Evolutionary conservation across 2,329 filamentous ascomycete species (phyloP), one percentile per base, ranked within the genome.

Genomic region (Aspergillus amoenus): DNA sequence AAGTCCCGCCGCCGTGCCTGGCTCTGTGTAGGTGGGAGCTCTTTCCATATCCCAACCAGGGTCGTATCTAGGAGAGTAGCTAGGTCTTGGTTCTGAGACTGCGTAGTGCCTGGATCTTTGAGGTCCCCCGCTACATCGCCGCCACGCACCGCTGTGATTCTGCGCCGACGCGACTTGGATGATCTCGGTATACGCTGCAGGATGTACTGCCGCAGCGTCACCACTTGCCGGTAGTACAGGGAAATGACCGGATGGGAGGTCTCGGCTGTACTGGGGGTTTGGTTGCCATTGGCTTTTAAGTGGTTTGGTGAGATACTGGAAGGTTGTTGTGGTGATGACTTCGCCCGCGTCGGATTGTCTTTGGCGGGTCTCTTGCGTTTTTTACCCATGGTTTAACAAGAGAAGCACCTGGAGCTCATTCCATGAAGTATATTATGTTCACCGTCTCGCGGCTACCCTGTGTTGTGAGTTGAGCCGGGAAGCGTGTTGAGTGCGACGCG

Each of bases 171-270:
- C 52, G 73, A 72, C 59, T 77, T 88, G 5, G 90, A 93, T 11
- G 84, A 80, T n/a, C 72, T 63, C 0, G 90, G 88, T 11, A 95
- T 81, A 58, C 80, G 83, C 18, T 78, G 78, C 47, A 93, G 77
- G 40, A 93, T 77, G 75, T 91, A 90, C 57, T 88, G 80, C 65
- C 91, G 86, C 56, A 96, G 77, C 0, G 86, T 86, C 55, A 84
- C 72, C 12, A 92, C 82, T 46, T 81, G 74, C 7, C 81, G 75
- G 73, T 92, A 96, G 74, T 88, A 89, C 60, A 83, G 82, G 45
- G 80, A 80, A 56, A 96, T 79, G 34, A 94, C 81, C 53, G 85
- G 84, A 68, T 91, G 87, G 3, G 62, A 62, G 34, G 56, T 55
- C 57, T 57, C 59, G 56, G 55, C 44, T 43, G 42, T 58, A 56